Evolutionary conservation across 2,329 filamentous ascomycete species (phyloP).

Genomic region (Beauveria sp.): DNA sequence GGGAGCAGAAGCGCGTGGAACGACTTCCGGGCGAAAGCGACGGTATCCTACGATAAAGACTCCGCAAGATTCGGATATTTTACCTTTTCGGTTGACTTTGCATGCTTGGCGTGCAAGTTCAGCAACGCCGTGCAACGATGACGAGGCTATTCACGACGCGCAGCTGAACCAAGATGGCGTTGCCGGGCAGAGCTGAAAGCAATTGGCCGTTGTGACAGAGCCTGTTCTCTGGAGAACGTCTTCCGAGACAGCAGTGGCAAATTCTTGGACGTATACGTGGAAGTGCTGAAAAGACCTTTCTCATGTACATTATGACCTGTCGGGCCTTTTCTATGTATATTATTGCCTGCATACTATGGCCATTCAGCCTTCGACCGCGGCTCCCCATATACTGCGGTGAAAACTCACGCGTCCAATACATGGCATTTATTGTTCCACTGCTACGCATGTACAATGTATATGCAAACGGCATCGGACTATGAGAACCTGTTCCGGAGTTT

Average conservation of each 20-base stretch:
- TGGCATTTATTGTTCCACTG: neutral
- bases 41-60: constrained; percentile 54
- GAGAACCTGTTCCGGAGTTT: neutral
- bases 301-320: neutral
- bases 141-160: neutral
- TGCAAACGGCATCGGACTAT: neutral
- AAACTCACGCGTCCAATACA: neutral
- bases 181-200: too few relatives aligned
- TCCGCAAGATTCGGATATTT: neutral
- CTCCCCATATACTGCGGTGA: neutral
- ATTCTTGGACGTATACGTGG: too few relatives aligned
- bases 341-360: neutral
- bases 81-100: neutral
- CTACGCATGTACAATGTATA: neutral
- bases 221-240: neutral
- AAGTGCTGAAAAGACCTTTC: neutral
- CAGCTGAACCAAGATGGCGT: neutral
- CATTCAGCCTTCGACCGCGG: neutral
- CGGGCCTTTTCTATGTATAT: neutral
- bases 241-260: neutral
- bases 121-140: neutral
- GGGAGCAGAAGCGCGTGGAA: constrained; percentile 94
- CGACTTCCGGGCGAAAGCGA: constrained; percentile 84
- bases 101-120: neutral
- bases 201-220: neutral